These are phyloP conservation scores for Schwanniomyces polymorphus DNA, from an alignment of 805 yeast species.

Conservation along the genomic window DNA sequence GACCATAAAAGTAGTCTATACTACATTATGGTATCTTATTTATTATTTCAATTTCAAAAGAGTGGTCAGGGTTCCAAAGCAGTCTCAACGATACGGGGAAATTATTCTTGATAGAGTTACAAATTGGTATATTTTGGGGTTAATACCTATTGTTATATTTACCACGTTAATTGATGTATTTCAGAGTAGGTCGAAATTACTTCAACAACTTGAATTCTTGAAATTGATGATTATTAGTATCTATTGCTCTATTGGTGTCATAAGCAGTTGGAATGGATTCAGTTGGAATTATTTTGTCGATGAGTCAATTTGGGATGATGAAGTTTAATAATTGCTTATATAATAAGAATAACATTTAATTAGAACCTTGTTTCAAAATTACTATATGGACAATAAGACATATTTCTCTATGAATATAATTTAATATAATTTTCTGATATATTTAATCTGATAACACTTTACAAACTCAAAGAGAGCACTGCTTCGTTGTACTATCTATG, in stretches of 20 bases:
- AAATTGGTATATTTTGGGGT: constrained; percentile 63
- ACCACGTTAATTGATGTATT: constrained; percentile 51
- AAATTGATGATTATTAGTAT: constrained; percentile 81
- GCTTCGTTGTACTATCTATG: too few species aligned
- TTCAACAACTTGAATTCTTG: constrained; percentile 67
- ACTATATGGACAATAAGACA: too few species aligned
- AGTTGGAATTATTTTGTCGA: constrained; percentile 87
- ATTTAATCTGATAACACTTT: too few species aligned
- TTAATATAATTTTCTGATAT: too few species aligned
- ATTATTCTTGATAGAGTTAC: constrained; percentile 67
- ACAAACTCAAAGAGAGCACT: too few species aligned
- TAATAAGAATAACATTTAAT: too few species aligned
- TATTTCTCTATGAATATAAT: too few species aligned
- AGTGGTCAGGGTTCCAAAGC: constrained; percentile 58
- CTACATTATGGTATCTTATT: constrained; percentile 82
- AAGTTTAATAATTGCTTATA: too few species aligned
- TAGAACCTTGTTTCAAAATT: too few species aligned
- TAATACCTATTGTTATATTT: constrained; percentile 59
- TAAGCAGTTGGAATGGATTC: constrained; percentile 84
- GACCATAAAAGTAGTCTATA: constrained; percentile 71
- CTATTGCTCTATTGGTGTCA: constrained; percentile 82
- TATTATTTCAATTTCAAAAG: constrained; percentile 72
- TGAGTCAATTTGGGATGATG: constrained; percentile 61
- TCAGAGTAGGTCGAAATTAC: constrained; percentile 49
- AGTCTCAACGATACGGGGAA: constrained; percentile 17